Percentiles rank a stretch among this genome's conserved stretches.
Conservation (phyloP, 75 land plant species). For the Selaginella tamariscina region DNA sequence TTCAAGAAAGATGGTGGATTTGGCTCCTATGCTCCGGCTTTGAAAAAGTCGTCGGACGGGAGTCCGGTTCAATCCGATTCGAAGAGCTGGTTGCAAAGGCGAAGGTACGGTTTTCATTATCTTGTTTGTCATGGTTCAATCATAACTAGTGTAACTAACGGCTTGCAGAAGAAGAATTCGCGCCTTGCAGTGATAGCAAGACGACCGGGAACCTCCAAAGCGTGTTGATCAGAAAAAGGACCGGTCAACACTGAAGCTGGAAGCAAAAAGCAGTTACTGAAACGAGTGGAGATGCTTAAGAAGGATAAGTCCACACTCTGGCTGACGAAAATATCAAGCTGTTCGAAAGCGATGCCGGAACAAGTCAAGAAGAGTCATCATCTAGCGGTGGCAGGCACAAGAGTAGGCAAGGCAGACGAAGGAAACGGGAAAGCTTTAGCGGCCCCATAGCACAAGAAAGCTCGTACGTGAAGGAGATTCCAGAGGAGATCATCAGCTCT, state of each 20-base stretch:
- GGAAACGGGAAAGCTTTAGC: constrained; percentile 10
- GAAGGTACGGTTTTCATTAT: constrained; percentile 8
- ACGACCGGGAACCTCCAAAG: constrained; percentile 20
- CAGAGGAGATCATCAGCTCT: constrained; percentile 15
- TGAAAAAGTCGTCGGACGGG: constrained; percentile 16
- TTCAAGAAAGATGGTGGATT: constrained; percentile 50
- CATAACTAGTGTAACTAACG: constrained; percentile 6
- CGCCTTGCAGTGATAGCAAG: constrained; percentile 66
- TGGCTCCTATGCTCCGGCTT: constrained; percentile 79
- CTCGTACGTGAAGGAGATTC: constrained; percentile 8
- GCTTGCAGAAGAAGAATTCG: constrained; percentile 50
- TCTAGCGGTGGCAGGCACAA: not conserved
- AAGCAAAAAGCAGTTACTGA: constrained; percentile 36
- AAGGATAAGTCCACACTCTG: constrained; percentile 57
- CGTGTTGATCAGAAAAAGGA: constrained; percentile 22
- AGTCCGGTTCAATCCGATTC: constrained; percentile 16
- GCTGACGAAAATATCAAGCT: constrained; percentile 61
- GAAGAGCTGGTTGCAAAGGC: constrained; percentile 22
- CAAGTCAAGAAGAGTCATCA: not conserved
- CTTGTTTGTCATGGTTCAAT: constrained; percentile 9
- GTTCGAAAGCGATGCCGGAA: constrained; percentile 37
- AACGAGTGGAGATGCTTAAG: constrained; percentile 52
- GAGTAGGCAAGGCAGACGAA: constrained; percentile 13
- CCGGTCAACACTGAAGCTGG: constrained; percentile 38
- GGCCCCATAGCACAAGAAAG: constrained; percentile 11